Conservation (phyloP, 441 rosid genomes). For the Gossypium trilobum region DNA sequence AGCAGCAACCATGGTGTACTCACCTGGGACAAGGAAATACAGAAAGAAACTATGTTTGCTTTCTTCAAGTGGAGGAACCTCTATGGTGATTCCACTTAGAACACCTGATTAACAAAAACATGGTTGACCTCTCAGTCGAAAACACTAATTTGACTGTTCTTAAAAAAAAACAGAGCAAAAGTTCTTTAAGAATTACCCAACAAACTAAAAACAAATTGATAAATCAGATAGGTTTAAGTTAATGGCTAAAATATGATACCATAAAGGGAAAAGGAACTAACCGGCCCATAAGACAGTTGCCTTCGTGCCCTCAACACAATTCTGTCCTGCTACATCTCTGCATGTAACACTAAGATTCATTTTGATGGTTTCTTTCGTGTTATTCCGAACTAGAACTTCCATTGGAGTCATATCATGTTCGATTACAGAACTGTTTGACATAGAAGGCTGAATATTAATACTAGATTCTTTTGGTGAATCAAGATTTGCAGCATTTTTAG, state of each 20-base stretch:
- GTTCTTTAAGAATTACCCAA: background rate
- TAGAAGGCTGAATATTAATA: conserved; percentile 20
- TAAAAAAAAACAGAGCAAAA: background rate
- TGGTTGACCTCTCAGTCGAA: too few species aligned
- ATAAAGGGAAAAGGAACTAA: conserved; percentile 17
- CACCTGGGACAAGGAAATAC: conserved; percentile 87
- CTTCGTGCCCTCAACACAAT: conserved; percentile 72
- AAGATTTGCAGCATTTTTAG: conserved; percentile 13
- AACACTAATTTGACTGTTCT: background rate
- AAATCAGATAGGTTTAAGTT: background rate
- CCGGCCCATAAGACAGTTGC: conserved; percentile 91
- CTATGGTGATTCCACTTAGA: conserved; percentile 60
- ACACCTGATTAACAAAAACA: conserved; percentile 37
- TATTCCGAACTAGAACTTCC: conserved; percentile 80
- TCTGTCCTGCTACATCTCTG: conserved; percentile 90
- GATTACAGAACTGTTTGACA: conserved; percentile 42
- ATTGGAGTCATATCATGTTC: conserved; percentile 81
- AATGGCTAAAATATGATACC: background rate
- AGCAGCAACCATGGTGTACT: conserved; percentile 79
- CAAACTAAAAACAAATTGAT: background rate
- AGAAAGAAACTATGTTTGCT: conserved; percentile 66
- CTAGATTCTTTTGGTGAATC: conserved; percentile 23
- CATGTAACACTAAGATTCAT: conserved; percentile 73
- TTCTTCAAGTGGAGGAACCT: conserved; percentile 74
- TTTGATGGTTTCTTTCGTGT: conserved; percentile 73